Evolutionary conservation across 768 basidiomycete genomes (phyloP).

Genomic region (Tricholoma flavovirens): DNA sequence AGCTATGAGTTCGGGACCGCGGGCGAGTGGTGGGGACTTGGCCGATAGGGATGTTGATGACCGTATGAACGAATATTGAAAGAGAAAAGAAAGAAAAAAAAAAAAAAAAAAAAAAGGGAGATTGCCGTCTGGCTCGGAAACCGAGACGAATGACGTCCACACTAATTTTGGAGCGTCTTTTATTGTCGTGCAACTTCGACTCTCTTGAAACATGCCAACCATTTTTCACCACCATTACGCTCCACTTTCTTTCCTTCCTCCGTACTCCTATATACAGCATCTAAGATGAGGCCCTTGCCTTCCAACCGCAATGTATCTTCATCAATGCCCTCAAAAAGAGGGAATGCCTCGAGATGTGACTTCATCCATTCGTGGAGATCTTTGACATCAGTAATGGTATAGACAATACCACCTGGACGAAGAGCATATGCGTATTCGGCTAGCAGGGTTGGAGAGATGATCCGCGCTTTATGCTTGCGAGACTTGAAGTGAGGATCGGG

Average conservation of each 20-base stretch:
- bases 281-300: constrained; percentile 73
- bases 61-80: constrained; percentile 29
- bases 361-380: constrained; percentile 97
- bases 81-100: too few relatives aligned
- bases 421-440: constrained; percentile 97
- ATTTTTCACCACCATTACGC: constrained; percentile 85
- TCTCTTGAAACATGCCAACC: constrained; percentile 85
- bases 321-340: constrained; percentile 76
- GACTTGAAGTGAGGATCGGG: constrained; percentile 99
- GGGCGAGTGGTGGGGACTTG: constrained; percentile 20
- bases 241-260: constrained; percentile 98
- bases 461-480: constrained; percentile 97
- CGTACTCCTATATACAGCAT: constrained; percentile 77
- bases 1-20: constrained; percentile 50
- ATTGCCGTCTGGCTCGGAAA: too few relatives aligned
- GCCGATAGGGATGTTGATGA: constrained; percentile 32
- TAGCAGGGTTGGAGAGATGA: constrained; percentile 94
- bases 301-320: constrained; percentile 71
- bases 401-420: constrained; percentile 89
- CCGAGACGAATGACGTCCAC: not conserved
- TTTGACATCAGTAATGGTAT: constrained; percentile 95
- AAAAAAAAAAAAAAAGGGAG: too few relatives aligned
- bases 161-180: constrained; percentile 6
- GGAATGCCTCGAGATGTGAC: constrained; percentile 79
- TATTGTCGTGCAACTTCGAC: constrained; percentile 33